Evolutionary conservation across 108 stramenopile genomes (phyloP).

Genomic region (Cyclotella baltica): DNA sequence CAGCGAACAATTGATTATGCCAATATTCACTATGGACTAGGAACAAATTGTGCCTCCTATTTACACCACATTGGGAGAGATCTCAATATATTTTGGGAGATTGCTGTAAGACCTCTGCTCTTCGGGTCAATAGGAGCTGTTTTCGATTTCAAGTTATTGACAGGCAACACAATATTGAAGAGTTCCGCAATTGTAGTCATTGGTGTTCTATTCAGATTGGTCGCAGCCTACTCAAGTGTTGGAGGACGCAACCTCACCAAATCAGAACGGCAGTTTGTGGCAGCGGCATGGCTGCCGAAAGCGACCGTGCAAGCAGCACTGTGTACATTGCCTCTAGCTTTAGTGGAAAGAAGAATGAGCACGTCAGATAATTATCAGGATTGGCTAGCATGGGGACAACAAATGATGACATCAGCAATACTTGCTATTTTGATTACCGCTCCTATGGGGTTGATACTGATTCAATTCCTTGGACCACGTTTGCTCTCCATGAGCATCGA

Average conservation of each 20-base stretch:
- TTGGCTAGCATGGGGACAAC: neutral
- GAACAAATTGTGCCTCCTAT: neutral
- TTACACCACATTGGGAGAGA: conserved; percentile 32
- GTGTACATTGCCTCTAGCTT: conserved; percentile 42
- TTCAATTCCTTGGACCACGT: conserved; percentile 19
- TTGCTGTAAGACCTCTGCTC: conserved; percentile 47
- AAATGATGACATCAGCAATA: conserved; percentile 19
- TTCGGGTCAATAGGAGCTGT: conserved; percentile 55
- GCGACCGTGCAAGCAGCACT: conserved; percentile 65
- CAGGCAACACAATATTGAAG: conserved; percentile 12
- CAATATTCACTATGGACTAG: neutral
- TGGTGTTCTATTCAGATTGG: conserved; percentile 27
- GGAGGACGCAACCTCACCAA: conserved; percentile 15
- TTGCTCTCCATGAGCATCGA: neutral
- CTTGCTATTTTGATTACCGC: conserved; percentile 33
- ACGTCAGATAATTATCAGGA: neutral
- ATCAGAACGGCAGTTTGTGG: conserved; percentile 45
- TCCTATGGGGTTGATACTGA: conserved; percentile 33
- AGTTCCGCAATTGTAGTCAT: conserved; percentile 29
- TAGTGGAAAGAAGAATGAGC: conserved; percentile 21
- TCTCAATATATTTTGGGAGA: conserved; percentile 40
- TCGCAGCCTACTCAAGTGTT: conserved; percentile 17
- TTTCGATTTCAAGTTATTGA: conserved; percentile 17
- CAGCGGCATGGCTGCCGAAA: conserved; percentile 58
- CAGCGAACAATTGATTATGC: neutral